Conservation (phyloP, 345 rosid species). For the Boechera stricta region DNA sequence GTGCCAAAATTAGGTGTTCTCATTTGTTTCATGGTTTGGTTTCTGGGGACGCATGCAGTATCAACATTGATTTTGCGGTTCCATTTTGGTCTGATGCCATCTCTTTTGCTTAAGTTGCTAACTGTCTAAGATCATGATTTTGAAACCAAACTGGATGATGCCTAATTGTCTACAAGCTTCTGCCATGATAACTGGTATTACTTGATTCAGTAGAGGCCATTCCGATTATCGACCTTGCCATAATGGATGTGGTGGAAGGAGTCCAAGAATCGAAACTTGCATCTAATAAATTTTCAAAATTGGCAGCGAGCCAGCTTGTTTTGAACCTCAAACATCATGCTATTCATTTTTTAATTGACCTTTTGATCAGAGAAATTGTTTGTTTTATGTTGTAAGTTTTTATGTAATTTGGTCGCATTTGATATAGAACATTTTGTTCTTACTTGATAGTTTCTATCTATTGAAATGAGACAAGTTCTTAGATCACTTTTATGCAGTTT, state of each 20-base stretch:
- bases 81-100: conserved; percentile 9
- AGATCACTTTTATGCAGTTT: conserved; percentile 56
- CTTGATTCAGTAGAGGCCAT: conserved; percentile 11
- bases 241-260: conserved; percentile 6
- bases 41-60: neutral
- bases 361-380: conserved; percentile 13
- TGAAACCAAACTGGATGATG: neutral
- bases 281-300: neutral
- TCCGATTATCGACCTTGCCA: conserved; percentile 12
- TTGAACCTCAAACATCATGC: conserved; percentile 21
- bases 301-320: conserved; percentile 26
- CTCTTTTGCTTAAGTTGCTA: neutral
- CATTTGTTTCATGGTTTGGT: conserved; percentile 6
- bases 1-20: neutral
- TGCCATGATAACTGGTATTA: conserved; percentile 1
- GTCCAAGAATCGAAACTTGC: conserved; percentile 1
- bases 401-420: conserved; percentile 2
- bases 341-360: neutral
- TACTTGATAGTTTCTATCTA: conserved; percentile 11
- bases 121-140: neutral
- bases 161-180: neutral
- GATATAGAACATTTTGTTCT: conserved; percentile 3
- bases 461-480: conserved; percentile 22
- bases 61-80: neutral
- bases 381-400: neutral